Evolutionary conservation across 2,329 filamentous ascomycete genomes (phyloP).

Genomic region (Nannizziopsis barbatae): DNA sequence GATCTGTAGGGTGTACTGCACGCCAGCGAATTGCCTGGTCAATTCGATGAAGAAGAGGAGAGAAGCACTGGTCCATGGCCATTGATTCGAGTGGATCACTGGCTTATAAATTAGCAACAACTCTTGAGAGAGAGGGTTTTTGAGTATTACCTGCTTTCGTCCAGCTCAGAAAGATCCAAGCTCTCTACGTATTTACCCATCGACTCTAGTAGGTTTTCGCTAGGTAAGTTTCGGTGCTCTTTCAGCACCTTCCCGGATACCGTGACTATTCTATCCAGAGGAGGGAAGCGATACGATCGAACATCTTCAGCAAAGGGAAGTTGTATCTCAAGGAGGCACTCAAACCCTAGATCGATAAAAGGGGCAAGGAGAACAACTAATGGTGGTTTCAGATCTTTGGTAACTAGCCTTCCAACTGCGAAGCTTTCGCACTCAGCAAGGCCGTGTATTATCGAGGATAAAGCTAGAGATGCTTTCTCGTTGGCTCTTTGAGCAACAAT

Average conservation of each 20-base stretch:
- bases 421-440: conserved; percentile 76
- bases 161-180: conserved; percentile 69
- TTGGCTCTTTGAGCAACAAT: conserved; percentile 68
- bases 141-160: conserved; percentile 58
- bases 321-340: conserved; percentile 80
- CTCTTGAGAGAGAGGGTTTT: conserved; percentile 9
- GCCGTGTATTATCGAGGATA: conserved; percentile 83
- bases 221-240: conserved; percentile 74
- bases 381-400: conserved; percentile 72
- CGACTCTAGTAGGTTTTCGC: conserved; percentile 57
- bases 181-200: conserved; percentile 89
- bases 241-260: conserved; percentile 70
- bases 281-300: conserved; percentile 80
- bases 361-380: conserved; percentile 68
- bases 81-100: conserved; percentile 56
- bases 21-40: conserved; percentile 75
- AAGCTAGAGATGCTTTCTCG: conserved; percentile 67
- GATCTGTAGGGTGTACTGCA: conserved; percentile 59
- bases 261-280: conserved; percentile 75
- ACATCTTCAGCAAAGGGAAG: conserved; percentile 90
- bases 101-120: conserved; percentile 9
- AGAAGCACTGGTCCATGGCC: conserved; percentile 68
- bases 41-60: conserved; percentile 76
- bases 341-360: conserved; percentile 63
- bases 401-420: conserved; percentile 73